Base-by-base conservation (phyloP, 768 basidiomycete genomes). In the Suillus fuscotomentosus region DNA sequence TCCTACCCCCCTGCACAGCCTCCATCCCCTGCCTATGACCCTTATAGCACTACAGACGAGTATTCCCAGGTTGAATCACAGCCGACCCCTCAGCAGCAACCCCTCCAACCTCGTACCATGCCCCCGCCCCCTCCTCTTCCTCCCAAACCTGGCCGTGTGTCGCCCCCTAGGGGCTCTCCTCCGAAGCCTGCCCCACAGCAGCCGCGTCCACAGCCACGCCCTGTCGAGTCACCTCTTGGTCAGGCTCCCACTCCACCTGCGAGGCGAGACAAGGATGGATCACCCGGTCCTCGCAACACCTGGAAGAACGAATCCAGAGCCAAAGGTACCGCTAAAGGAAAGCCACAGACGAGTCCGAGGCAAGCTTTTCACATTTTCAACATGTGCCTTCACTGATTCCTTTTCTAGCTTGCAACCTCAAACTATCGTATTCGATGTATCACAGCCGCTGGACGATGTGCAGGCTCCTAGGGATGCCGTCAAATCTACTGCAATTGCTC, bases 401-500 rank as follows among this genome's bases (percentile, higher is more conserved):
- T 38, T 53, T 61, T 27, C 34, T 45, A 91, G 89, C 59, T 80
- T 84, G 41, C 88, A 87, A 70, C 76, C 84, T 13, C 91, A 92
- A 70, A 86, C 79, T 14, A 87, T 94, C 63, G 74, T 90, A 22
- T 87, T 92, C 68, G 92, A 94, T 76, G 90, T 93, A 27, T 82
- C 89, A 17, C 88, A 87, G 67, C 74, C 85, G 22, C 80, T 92
- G 65, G 88, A 88, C 24, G 89, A 93, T 64, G 84, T 93, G 47
- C 88, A 91, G 71, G 90, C 92, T 9, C 82, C 87, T 60, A 84
- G 82, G 9, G 92, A 94, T 67, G 84, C 83, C 5, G 90, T 93
- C 70, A 92, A 92, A 72, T 91, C 91, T n/a, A 95, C 93, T 0
- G 92, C 93, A 3, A 95, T 95, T 61, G 93, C 93, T 17, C 83